A percentile compares a stretch with the other conserved stretches of the same genome.
Evolutionary conservation across 768 basidiomycete genomes (phyloP).

Genomic region (Lactarius vividus): DNA sequence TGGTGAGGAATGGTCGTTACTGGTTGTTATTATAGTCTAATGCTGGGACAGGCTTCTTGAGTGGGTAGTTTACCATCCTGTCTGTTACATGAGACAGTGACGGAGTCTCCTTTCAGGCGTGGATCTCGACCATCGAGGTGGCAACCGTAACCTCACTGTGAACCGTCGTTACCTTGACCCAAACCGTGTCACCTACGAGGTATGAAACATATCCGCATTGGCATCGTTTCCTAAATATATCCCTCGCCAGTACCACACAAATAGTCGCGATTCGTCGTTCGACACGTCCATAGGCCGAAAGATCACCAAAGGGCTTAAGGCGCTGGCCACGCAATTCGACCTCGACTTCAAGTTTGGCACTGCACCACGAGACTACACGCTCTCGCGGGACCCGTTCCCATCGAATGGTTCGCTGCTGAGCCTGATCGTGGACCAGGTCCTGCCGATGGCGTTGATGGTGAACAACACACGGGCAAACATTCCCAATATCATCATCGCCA

Average conservation of each 20-base stretch:
- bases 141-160: no score
- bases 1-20: slow-evolving; percentile 43
- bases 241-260: slow-evolving; percentile 58
- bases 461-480: slow-evolving; percentile 61
- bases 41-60: slow-evolving; percentile 43
- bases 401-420: slow-evolving; percentile 60
- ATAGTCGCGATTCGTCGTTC: slow-evolving; percentile 48
- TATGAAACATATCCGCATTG: slow-evolving; percentile 31
- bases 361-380: slow-evolving; percentile 73
- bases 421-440: slow-evolving; percentile 49
- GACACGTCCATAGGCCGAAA: slow-evolving; percentile 53
- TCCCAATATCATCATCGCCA: slow-evolving; percentile 62
- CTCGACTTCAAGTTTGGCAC: slow-evolving; percentile 63
- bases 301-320: slow-evolving; percentile 55
- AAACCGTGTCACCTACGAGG: slow-evolving; percentile 74
- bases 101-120: slow-evolving; percentile 39
- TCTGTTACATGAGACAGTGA: slow-evolving; percentile 6
- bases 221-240: neutral
- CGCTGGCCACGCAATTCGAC: slow-evolving; percentile 57
- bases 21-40: neutral
- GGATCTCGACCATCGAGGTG: slow-evolving; percentile 44
- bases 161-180: slow-evolving; percentile 80
- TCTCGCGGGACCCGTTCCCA: slow-evolving; percentile 61
- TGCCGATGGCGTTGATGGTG: slow-evolving; percentile 44
- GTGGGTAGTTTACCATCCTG: neutral